Evolutionary conservation across 768 basidiomycete species (phyloP), one percentile per base, ranked within the genome.

Genomic region (Leccinum subgranulosum): DNA sequence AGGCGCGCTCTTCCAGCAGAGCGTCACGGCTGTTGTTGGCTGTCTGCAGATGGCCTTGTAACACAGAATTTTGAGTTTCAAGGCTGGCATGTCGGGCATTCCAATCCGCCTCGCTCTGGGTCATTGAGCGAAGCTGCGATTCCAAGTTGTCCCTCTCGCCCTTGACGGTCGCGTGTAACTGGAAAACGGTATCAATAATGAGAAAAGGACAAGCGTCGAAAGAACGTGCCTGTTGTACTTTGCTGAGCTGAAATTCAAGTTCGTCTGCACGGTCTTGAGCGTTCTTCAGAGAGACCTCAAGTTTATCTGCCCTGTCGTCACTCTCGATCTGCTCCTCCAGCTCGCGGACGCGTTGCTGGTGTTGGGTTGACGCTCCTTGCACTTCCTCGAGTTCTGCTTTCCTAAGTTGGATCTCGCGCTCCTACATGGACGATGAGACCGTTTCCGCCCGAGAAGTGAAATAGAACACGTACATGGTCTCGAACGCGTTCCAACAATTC

Each of bases 221-320:
- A 60, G 15, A 34, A 59, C 76, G 50, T 60, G 85, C 91, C 83
- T 92, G 91, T 65, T 85, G 89, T 41, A 88, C 74, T 67, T 88
- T 90, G 12, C 86, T 84, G 19, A 94, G 75, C 66, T 89, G 89
- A 64, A 91, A 88, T 64, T 92, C 91, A 9, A 93, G 79, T 66
- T 92, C 90, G 58, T 90, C 90, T 5, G 87, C 87, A 54, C 87
- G 86, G 64, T 93, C 84, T 64, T 91, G 89, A 25, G 86, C 86
- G 64, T 91, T 85, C 66, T 86, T 86, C 49, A 94, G 74, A 8
- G 87, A 87, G 47, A 75, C 74, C 67, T 92, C 90, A 25, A 92
- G 73, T 45, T 80, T 79, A 60, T 92, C 91, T 15, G 85, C 84
- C 43, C 88, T 85, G 70, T 93, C 90, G 66, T 94, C 91, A 58